Percentiles rank a stretch among this genome's conserved stretches.
These are phyloP conservation scores for Salix arbutifolia DNA, from an alignment of 345 rosid genomes.

Conservation along the genomic window DNA sequence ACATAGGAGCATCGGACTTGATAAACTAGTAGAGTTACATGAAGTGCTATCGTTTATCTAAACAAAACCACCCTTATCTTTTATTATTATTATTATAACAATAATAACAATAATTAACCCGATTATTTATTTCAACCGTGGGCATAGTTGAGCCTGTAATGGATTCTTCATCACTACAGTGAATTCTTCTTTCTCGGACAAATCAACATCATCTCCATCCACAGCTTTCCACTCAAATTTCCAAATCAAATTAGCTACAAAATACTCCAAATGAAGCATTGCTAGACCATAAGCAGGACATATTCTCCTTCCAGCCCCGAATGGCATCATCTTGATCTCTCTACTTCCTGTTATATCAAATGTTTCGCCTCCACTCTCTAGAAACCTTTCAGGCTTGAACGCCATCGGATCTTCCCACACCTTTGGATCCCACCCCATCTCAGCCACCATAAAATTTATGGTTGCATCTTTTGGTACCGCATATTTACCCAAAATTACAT, in stretches of 20 bases:
- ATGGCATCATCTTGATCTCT: neutral
- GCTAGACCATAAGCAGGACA: neutral
- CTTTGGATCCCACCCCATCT: neutral
- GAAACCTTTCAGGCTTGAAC: neutral
- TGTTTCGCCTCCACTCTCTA: neutral
- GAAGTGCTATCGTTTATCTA: neutral
- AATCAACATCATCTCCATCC: neutral
- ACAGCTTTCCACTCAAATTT: neutral
- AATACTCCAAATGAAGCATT: neutral
- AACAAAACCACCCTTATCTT: neutral
- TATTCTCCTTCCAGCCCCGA: neutral
- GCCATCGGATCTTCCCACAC: neutral
- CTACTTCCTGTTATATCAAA: neutral
- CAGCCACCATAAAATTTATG: neutral
- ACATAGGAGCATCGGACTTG: neutral
- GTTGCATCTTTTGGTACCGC: neutral
- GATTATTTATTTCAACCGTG: neutral
- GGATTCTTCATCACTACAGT: neutral
- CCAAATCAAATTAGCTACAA: neutral
- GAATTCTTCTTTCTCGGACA: neutral
- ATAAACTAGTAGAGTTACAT: neutral
- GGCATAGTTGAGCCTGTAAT: neutral
- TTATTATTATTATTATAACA: neutral
- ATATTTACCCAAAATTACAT: neutral
- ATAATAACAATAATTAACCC: neutral